phyloP scores from a whole-genome alignment of 371 early-diverging fungal genomes.

The Mortierella sp. region DNA sequence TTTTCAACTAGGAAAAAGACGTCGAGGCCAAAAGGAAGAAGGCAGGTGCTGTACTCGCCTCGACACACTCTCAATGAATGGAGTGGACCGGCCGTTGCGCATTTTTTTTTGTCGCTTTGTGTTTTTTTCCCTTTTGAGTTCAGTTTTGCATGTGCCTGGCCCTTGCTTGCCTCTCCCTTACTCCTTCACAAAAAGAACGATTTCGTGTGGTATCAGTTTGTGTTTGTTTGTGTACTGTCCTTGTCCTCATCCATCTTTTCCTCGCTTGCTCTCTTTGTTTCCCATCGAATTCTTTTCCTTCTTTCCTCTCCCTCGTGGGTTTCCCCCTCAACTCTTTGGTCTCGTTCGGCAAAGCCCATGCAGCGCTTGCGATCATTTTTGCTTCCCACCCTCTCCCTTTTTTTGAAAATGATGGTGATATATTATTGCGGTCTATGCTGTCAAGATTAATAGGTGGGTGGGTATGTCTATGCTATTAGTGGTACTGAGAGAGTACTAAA shows the following conservation, averaged over 20 bases:
- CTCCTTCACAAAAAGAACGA: too few relatives aligned
- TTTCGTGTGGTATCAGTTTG: too few relatives aligned
- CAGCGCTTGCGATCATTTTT: neutral
- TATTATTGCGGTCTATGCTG: conserved; percentile 1
- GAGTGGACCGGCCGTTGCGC: conserved; percentile 3
- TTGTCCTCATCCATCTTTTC: neutral
- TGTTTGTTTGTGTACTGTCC: neutral
- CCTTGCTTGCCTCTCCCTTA: neutral
- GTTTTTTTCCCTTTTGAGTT: neutral
- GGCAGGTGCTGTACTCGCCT: too few relatives aligned
- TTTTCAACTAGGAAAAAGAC: too few relatives aligned
- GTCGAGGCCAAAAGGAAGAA: too few relatives aligned
- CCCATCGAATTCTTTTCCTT: neutral
- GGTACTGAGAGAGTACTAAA: neutral
- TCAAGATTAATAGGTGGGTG: too few relatives aligned
- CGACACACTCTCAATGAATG: too few relatives aligned
- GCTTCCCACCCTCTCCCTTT: neutral
- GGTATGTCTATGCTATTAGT: conserved; percentile 1
- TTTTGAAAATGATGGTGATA: too few relatives aligned
- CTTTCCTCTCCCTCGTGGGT: neutral
- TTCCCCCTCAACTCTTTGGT: neutral
- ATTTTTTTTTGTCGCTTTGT: neutral
- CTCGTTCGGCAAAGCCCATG: neutral
- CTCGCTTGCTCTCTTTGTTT: neutral
- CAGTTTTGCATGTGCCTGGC: conserved; percentile 3